Evolutionary conservation across 2,329 filamentous ascomycete genomes (phyloP).

Genomic region (Cadophora sp.): DNA sequence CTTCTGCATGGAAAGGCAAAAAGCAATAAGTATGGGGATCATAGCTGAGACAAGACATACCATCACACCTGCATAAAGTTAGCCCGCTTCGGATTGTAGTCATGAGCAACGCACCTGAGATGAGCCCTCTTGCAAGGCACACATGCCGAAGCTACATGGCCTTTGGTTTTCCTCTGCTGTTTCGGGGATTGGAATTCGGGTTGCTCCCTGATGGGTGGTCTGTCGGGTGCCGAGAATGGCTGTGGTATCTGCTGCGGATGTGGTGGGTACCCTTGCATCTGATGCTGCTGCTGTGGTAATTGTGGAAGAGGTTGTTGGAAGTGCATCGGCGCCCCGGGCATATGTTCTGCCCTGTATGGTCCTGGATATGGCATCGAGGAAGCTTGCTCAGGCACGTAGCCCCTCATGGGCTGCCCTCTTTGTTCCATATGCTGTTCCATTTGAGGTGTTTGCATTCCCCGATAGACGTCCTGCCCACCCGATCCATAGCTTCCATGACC

Average conservation of each 20-base stretch:
- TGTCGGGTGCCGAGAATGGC: constrained; percentile 39
- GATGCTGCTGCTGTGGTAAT: constrained; percentile 35
- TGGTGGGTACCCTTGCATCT: constrained; percentile 34
- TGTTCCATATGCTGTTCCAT: constrained; percentile 38
- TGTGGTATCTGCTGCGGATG: constrained; percentile 35
- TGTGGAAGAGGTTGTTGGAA: constrained; percentile 37
- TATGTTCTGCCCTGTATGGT: constrained; percentile 38
- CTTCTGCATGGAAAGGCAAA: constrained; percentile 26
- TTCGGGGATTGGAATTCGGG: constrained; percentile 62
- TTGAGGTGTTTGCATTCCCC: constrained; percentile 46
- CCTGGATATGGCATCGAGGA: constrained; percentile 36
- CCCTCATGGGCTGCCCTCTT: constrained; percentile 44
- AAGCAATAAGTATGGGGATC: constrained; percentile 25
- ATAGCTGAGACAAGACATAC: constrained; percentile 56
- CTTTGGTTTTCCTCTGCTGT: constrained; percentile 73
- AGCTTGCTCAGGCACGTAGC: constrained; percentile 48
- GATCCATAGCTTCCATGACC: constrained; percentile 54
- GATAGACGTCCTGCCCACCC: constrained; percentile 59
- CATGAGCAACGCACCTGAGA: constrained; percentile 59
- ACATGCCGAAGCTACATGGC: constrained; percentile 84
- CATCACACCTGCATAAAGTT: constrained; percentile 61
- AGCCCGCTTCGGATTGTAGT: constrained; percentile 38
- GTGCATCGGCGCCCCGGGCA: constrained; percentile 31
- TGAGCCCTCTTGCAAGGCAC: constrained; percentile 87
- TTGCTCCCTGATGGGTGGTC: constrained; percentile 52